Percentiles rank a stretch among this genome's conserved stretches.
phyloP scores from a whole-genome alignment of 2,329 filamentous ascomycete genomes.

The Taxawa tesnikishii region DNA sequence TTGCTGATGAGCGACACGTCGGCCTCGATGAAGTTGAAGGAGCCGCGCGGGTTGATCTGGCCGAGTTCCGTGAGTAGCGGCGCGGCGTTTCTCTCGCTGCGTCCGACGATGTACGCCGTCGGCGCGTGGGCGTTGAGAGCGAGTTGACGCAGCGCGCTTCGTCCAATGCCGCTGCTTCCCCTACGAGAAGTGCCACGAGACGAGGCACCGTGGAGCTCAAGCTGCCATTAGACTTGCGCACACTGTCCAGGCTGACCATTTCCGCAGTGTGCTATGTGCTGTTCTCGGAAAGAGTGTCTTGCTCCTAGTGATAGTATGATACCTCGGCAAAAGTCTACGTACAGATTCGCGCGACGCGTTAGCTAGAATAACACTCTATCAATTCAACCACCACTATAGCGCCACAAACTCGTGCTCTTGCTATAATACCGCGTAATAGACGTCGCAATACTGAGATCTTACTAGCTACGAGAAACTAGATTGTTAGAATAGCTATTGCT shows the following conservation, averaged over 20 bases:
- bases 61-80: conserved; percentile 1
- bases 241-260: conserved; percentile 1
- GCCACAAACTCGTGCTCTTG: too few species aligned
- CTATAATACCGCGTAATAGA: too few species aligned
- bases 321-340: too few species aligned
- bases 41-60: conserved; percentile 11
- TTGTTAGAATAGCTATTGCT: too few species aligned
- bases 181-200: conserved; percentile 10
- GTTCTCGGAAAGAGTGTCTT: too few species aligned
- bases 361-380: too few species aligned
- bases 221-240: conserved; percentile 1
- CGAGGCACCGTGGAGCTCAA: conserved; percentile 1
- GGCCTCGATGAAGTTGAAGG: conserved; percentile 14
- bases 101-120: conserved; percentile 8
- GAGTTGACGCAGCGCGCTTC: conserved; percentile 7
- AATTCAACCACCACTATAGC: too few species aligned
- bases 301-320: too few species aligned
- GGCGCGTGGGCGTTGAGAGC: conserved; percentile 4
- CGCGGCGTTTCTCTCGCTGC: not conserved
- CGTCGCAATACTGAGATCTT: too few species aligned
- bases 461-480: too few species aligned
- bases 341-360: too few species aligned
- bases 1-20: conserved; percentile 22
- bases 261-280: too few species aligned
- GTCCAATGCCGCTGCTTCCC: conserved; percentile 12